These are phyloP conservation scores for Sungouiella thailandica DNA, from an alignment of 805 yeast genomes.

Conservation along the genomic window DNA sequence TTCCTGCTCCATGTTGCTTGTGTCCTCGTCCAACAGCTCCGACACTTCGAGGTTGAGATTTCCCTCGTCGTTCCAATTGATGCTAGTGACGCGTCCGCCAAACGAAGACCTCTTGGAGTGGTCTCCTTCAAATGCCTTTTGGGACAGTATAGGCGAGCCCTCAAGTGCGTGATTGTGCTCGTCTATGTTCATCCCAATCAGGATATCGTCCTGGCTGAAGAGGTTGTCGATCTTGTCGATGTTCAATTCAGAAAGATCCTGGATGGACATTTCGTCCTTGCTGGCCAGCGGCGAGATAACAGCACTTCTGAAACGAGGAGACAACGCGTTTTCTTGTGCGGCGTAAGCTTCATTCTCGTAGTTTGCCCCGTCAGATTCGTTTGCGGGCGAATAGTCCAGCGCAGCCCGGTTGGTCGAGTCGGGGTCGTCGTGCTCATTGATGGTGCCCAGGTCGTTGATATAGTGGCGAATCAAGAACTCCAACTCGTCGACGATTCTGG, in stretches of 20 bases:
- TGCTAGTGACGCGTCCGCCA: constrained; percentile 26
- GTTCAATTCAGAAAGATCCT: constrained; percentile 36
- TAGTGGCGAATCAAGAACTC: constrained; percentile 50
- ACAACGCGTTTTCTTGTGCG: neutral
- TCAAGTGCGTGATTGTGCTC: constrained; percentile 3
- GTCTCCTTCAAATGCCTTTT: constrained; percentile 18
- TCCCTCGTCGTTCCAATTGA: constrained; percentile 40
- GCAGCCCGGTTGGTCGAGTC: constrained; percentile 7
- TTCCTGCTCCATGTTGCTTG: neutral
- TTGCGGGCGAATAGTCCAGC: constrained; percentile 5
- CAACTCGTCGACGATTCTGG: constrained; percentile 65
- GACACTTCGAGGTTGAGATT: constrained; percentile 27
- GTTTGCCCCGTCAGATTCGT: neutral
- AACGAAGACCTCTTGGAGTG: constrained; percentile 11
- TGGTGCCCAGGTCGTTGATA: constrained; percentile 11
- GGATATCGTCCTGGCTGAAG: constrained; percentile 22
- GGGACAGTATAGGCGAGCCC: neutral
- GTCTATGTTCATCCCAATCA: constrained; percentile 4
- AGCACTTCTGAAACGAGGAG: too few species aligned
- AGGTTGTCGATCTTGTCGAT: constrained; percentile 34
- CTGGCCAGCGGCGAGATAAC: neutral
- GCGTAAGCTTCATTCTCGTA: neutral
- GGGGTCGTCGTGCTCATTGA: constrained; percentile 7
- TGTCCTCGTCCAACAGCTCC: constrained; percentile 9
- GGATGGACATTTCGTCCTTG: constrained; percentile 24